Conservation (phyloP, 768 basidiomycete species). For the Amanita brunnescens region DNA sequence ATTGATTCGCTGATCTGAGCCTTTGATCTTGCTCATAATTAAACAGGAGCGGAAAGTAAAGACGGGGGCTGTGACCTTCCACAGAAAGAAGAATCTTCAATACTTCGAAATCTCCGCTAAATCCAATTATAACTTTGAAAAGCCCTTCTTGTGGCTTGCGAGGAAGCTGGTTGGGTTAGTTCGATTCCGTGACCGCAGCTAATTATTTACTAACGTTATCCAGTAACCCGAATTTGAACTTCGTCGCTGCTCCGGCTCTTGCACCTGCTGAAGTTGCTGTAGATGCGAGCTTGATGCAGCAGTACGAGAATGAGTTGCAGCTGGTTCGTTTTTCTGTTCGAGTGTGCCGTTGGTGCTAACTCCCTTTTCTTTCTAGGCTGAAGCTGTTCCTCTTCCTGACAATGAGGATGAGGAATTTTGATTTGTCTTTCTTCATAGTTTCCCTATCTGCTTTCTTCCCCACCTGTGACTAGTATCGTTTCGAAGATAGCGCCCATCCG, state of each 20-base stretch:
- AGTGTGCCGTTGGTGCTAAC: slow-evolving; percentile 4
- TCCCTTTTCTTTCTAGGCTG: slow-evolving; percentile 45
- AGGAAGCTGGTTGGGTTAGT: slow-evolving; percentile 94
- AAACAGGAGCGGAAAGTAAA: slow-evolving; percentile 97
- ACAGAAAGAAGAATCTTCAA: slow-evolving; percentile 99
- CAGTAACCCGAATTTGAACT: slow-evolving; percentile 83
- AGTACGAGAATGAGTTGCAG: slow-evolving; percentile 73
- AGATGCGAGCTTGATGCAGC: slow-evolving; percentile 66
- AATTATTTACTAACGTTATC: neutral
- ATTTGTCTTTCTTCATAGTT: slow-evolving; percentile 19
- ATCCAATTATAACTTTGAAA: slow-evolving; percentile 99
- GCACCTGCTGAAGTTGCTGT: slow-evolving; percentile 89
- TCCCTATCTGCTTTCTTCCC: slow-evolving; percentile 11
- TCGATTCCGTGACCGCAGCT: neutral
- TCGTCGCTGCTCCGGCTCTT: slow-evolving; percentile 94
- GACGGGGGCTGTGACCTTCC: slow-evolving; percentile 97
- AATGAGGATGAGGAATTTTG: slow-evolving; percentile 80
- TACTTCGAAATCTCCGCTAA: slow-evolving; percentile 99
- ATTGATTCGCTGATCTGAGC: slow-evolving; percentile 16
- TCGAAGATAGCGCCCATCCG: slow-evolving; percentile 18
- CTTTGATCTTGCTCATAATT: slow-evolving; percentile 5
- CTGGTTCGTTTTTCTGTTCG: slow-evolving; percentile 30
- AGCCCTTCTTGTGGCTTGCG: slow-evolving; percentile 99
- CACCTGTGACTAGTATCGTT: slow-evolving; percentile 17
- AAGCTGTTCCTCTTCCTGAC: slow-evolving; percentile 90